Base-by-base conservation (phyloP, 2,329 filamentous ascomycete species). In the Geoglossum cookeanum region DNA sequence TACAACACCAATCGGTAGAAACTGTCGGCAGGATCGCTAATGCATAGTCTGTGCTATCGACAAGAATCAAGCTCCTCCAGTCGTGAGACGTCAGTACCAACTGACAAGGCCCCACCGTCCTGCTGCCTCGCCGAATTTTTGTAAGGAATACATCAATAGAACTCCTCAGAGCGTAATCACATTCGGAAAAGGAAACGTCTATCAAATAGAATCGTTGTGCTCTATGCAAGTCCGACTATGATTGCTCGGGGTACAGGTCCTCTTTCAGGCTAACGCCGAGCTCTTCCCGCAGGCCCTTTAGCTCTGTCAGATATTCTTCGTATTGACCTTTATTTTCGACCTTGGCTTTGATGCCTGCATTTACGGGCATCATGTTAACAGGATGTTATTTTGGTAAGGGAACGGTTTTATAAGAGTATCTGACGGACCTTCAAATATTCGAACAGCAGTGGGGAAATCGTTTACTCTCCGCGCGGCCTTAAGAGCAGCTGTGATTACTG, bases 251-350 rank as follows among this genome's bases (percentile, higher is more conserved):
- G 55, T 63, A 64, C 33, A 64, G 59, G 42, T 64, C 63, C 55
- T 64, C 63, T 33, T 63, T 59, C 29, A 64, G 59, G 35, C 81
- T 76, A 66, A 97, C 81, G 66, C 91, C 91, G 62, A 97, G 83
- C 77, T 97, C 91, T 78, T 94, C 87, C 67, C 90, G 84, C 68
- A 97, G 78, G 63, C 84, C 78, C 78, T 94, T 88, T 65, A 98
- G 87, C 77, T 95, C 87, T 69, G 87, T 79, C 61, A 98, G 83
- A 75, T 94, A 96, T 77, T 95, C 85, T 69, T 96, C 80, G 77
- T 98, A 98, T 78, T 98, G 92, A 68, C 81, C 81, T 74, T 88
- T 85, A 82, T 94, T 98, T 81, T 98, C 92, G 65, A 97, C 92
- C 83, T 98, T 98, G 74, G 89, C 87, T 78, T 95, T 96, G 80